These are phyloP conservation scores for Fraxinus xanthoxyloides DNA, from an alignment of 305 asterid species.

Conservation along the genomic window DNA sequence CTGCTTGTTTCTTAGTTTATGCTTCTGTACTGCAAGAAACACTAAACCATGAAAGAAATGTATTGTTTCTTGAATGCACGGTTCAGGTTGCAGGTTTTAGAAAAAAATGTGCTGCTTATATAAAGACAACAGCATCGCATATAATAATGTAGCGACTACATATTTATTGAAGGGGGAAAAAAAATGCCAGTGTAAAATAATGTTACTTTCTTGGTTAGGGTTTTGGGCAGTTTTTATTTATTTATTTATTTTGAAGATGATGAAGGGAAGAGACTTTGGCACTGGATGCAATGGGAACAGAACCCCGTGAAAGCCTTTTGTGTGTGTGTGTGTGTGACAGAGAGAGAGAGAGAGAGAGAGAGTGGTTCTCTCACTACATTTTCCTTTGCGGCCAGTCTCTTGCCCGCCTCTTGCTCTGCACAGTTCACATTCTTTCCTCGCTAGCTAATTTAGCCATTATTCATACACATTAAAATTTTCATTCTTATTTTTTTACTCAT, in stretches of 20 bases:
- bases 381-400: constrained; percentile 30
- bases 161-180: not conserved
- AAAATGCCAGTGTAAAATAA: not conserved
- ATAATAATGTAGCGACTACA: constrained; percentile 6
- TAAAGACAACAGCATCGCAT: constrained; percentile 8
- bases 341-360: constrained; percentile 9
- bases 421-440: constrained; percentile 38
- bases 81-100: constrained; percentile 10
- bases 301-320: not conserved
- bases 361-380: constrained; percentile 22
- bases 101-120: constrained; percentile 20
- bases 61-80: constrained; percentile 26
- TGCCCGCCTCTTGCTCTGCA: constrained; percentile 25
- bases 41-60: constrained; percentile 35
- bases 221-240: constrained; percentile 29
- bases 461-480: too few relatives aligned
- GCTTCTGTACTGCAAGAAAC: constrained; percentile 24
- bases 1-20: constrained; percentile 21
- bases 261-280: constrained; percentile 24
- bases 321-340: not conserved
- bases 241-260: constrained; percentile 8
- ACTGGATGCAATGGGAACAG: constrained; percentile 29
- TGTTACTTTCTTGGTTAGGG: constrained; percentile 42
- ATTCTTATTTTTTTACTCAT: too few relatives aligned
- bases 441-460: constrained; percentile 24